These are phyloP conservation scores for Gossypioides kirkii DNA, from an alignment of 345 rosid species.

Conservation along the genomic window DNA sequence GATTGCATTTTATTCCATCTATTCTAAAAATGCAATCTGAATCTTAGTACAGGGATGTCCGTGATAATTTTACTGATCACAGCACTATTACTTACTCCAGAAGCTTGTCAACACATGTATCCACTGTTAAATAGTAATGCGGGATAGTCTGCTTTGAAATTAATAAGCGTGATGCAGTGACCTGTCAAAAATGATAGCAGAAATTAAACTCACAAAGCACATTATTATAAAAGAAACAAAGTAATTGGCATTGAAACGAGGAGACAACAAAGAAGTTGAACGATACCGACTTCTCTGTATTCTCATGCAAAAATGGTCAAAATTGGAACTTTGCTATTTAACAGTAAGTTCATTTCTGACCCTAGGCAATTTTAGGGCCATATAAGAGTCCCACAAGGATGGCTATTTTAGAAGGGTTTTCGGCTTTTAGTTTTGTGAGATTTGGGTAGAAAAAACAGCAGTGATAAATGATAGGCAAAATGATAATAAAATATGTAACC, in stretches of 20 bases:
- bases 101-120: constrained; percentile 89
- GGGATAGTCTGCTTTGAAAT: constrained; percentile 96
- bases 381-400: background rate
- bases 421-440: background rate
- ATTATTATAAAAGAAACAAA: background rate
- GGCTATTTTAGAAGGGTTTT: background rate
- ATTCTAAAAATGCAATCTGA: too few species aligned
- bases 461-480: background rate
- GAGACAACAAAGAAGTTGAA: background rate
- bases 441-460: background rate
- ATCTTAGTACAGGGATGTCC: too few species aligned
- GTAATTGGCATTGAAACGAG: background rate
- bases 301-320: background rate
- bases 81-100: constrained; percentile 53
- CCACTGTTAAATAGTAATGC: constrained; percentile 90
- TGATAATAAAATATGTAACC: background rate
- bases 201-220: constrained; percentile 15
- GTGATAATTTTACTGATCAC: too few species aligned
- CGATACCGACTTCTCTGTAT: background rate
- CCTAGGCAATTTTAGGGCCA: background rate
- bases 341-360: background rate
- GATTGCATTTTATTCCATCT: too few species aligned
- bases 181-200: constrained; percentile 39
- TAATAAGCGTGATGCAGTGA: constrained; percentile 87
- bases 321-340: background rate